phyloP scores from a whole-genome alignment of 768 basidiomycete species.

The Pisolithus orientalis region DNA sequence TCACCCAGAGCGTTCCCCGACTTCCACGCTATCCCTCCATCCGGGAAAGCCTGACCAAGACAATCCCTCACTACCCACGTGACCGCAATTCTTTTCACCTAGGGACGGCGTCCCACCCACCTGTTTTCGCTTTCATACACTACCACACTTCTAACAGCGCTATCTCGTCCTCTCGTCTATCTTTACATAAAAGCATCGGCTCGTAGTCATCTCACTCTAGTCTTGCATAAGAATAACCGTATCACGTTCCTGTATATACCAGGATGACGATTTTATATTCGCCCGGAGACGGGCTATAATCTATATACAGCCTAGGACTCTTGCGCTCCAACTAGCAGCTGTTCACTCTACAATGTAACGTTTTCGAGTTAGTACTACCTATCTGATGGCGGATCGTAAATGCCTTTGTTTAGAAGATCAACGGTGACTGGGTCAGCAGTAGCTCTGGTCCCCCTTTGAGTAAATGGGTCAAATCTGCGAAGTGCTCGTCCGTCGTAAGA shows the following conservation, averaged over 20 bases:
- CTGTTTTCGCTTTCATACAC: slow-evolving; percentile 18
- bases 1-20: slow-evolving; percentile 9
- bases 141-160: slow-evolving; percentile 19
- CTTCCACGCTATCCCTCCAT: slow-evolving; percentile 10
- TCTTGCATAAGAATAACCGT: slow-evolving; percentile 18
- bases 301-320: slow-evolving; percentile 21
- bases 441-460: slow-evolving; percentile 40
- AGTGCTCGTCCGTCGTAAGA: neutral
- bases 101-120: slow-evolving; percentile 4
- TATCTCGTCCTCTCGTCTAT: slow-evolving; percentile 8
- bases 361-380: slow-evolving; percentile 18
- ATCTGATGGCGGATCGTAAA: slow-evolving; percentile 44
- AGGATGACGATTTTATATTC: slow-evolving; percentile 13
- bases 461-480: slow-evolving; percentile 2
- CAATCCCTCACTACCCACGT: slow-evolving; percentile 11
- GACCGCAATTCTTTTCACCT: slow-evolving; percentile 11
- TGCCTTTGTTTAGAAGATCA: slow-evolving; percentile 52
- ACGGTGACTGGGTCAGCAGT: slow-evolving; percentile 39
- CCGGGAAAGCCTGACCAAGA: slow-evolving; percentile 10
- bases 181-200: slow-evolving; percentile 17
- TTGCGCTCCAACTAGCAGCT: slow-evolving; percentile 12
- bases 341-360: slow-evolving; percentile 1
- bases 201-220: slow-evolving; percentile 16
- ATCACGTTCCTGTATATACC: slow-evolving; percentile 24
- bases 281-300: slow-evolving; percentile 23